Percentiles rank a stretch among this genome's conserved stretches.
Evolutionary conservation across 2,329 filamentous ascomycete genomes (phyloP).

Genomic region (Diaporthe destruens): DNA sequence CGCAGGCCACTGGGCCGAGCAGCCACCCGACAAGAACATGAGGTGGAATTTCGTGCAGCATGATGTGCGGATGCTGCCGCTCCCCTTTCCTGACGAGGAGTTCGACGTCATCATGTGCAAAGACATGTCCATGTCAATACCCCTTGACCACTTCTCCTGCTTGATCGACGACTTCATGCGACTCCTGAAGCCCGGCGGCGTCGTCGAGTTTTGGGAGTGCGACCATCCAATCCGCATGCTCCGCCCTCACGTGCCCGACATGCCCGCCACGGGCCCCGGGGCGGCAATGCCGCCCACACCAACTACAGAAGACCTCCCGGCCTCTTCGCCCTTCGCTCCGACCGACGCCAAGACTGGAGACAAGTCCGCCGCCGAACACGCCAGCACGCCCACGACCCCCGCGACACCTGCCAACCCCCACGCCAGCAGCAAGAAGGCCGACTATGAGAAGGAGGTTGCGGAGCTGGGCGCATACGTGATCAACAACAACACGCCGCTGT

Average conservation of each 20-base stretch:
- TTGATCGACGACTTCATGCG: conserved; percentile 81
- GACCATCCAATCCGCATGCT: conserved; percentile 88
- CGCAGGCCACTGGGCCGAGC: conserved; percentile 39
- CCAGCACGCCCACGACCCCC: conserved; percentile 38
- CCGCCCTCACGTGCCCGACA: conserved; percentile 78
- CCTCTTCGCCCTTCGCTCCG: conserved; percentile 48
- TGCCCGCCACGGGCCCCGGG: conserved; percentile 50
- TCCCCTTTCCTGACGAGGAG: conserved; percentile 82
- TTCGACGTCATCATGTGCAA: conserved; percentile 94
- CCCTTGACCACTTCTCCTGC: conserved; percentile 68
- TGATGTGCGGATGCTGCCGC: conserved; percentile 79
- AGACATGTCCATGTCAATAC: conserved; percentile 78
- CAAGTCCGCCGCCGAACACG: too few relatives aligned
- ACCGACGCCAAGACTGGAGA: conserved; percentile 35
- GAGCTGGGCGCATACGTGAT: conserved; percentile 85
- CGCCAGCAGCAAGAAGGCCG: conserved; percentile 51
- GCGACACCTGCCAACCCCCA: conserved; percentile 40
- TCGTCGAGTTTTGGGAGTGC: conserved; percentile 89
- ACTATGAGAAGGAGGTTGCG: conserved; percentile 73
- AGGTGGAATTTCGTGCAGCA: conserved; percentile 92
- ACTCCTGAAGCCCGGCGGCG: conserved; percentile 81
- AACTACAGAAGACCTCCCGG: conserved; percentile 2
- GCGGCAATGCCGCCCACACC: conserved; percentile 1
- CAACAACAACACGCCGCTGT: conserved; percentile 85
- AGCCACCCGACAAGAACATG: conserved; percentile 74